Base-by-base conservation (phyloP, 2,329 filamentous ascomycete genomes). In the Whalleya microplaca region DNA sequence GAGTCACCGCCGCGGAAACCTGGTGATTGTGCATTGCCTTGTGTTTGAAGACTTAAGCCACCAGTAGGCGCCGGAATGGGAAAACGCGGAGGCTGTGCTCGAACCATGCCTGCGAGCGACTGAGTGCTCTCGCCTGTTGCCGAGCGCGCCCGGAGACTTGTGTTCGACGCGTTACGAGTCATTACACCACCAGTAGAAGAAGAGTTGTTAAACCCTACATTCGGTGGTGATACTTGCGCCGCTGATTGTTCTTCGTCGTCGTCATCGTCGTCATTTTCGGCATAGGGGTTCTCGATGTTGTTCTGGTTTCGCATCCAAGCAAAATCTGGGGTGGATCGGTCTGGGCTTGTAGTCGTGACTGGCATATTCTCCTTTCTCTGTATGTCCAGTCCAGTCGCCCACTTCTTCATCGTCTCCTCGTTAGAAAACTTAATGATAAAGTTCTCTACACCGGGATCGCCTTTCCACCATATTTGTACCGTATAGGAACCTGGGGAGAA, bases 381-480 rank as follows among this genome's bases (percentile, higher is more conserved):
- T 2, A 77, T 80, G 63, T 96, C 90, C 21, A 97, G 85, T 41
- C 91, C 87, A 8, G 80, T 80, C 23, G 90, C 88, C 95, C 95
- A 99, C 71, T 94, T 96, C 74, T 89, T 93, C 87, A 98, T 92
- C 14, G 83, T 86, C 64, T 96, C 92, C 72, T 99, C 95, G 58
- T 94, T 95, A 48, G 85, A 83, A 73, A 97, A 98, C 64, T 91
- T 91, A 70, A 99, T 96, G 67, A 94, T 88, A 73, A 99, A 98
- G 70, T 96, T 96, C 71, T 99, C 94, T 29, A 97, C 92, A 3
- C 91, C 92, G 0, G 93, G 92, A 63, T 98, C 94, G 32, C 94
- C 94, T 75, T 95, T 98, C 95, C 95, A 99, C 82, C 93, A 97
- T 53, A 99, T 98, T 71, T 98, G 94, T 58, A 97, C 91, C 2